Evolutionary conservation across 2,329 filamentous ascomycete species (phyloP).

Genomic region (Fusarium clavum): DNA sequence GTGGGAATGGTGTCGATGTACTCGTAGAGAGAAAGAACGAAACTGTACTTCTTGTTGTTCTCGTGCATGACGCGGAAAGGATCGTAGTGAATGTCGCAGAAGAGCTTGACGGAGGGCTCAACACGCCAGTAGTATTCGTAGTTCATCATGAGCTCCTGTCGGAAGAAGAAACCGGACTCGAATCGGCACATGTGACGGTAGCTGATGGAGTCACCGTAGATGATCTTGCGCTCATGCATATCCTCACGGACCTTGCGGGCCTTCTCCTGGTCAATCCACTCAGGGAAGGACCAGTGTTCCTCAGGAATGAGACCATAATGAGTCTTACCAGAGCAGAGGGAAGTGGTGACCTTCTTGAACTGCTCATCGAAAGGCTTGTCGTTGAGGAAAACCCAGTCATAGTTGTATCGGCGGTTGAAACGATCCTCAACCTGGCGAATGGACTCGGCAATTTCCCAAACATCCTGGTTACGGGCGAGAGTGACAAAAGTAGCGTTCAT

Average conservation of each 20-base stretch:
- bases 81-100: slow-evolving; percentile 95
- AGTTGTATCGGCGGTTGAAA: slow-evolving; percentile 96
- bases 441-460: slow-evolving; percentile 97
- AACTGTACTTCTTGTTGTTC: slow-evolving; percentile 98
- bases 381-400: slow-evolving; percentile 99
- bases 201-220: slow-evolving; percentile 96
- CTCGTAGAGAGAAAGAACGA: slow-evolving; percentile 94
- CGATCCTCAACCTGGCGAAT: slow-evolving; percentile 98
- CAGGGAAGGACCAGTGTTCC: slow-evolving; percentile 98
- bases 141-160: slow-evolving; percentile 89
- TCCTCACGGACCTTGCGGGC: slow-evolving; percentile 91
- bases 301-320: slow-evolving; percentile 89
- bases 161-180: slow-evolving; percentile 99
- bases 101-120: slow-evolving; percentile 95
- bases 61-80: slow-evolving; percentile 97
- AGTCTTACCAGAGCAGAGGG: slow-evolving; percentile 92
- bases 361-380: slow-evolving; percentile 92
- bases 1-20: slow-evolving; percentile 97
- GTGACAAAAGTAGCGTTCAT: slow-evolving; percentile 99
- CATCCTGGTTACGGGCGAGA: slow-evolving; percentile 88
- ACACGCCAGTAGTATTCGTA: slow-evolving; percentile 99
- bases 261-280: slow-evolving; percentile 95
- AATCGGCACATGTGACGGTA: slow-evolving; percentile 99
- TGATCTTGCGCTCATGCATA: slow-evolving; percentile 94
- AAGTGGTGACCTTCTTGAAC: slow-evolving; percentile 91